phyloP scores from a whole-genome alignment of 2,329 filamentous ascomycete genomes.

The Hymenotorrendiella dingleyae region DNA sequence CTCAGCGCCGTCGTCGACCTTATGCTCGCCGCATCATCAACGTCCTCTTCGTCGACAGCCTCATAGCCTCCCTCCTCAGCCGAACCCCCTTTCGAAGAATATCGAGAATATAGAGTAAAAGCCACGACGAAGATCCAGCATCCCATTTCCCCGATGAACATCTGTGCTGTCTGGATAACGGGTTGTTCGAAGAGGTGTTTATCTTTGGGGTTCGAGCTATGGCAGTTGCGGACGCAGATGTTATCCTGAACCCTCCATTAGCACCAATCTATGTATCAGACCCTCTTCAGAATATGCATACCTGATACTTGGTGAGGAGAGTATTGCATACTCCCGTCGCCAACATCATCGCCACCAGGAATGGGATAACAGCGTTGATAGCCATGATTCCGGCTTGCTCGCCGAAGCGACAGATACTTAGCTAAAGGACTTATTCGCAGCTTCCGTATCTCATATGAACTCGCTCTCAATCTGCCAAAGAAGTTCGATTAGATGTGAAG shows the following conservation, averaged over 20 bases:
- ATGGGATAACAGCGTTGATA: slow-evolving; percentile 64
- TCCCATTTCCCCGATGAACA: slow-evolving; percentile 95
- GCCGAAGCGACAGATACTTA: slow-evolving; percentile 2
- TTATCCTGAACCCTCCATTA: slow-evolving; percentile 87
- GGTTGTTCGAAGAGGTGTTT: slow-evolving; percentile 83
- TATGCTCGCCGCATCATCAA: slow-evolving; percentile 41
- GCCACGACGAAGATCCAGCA: slow-evolving; percentile 86
- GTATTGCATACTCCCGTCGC: slow-evolving; percentile 96
- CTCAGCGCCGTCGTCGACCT: slow-evolving; percentile 39
- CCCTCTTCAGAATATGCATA: slow-evolving; percentile 38
- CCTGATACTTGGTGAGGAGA: slow-evolving; percentile 92
- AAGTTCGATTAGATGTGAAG: too few species aligned
- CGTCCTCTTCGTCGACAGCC: slow-evolving; percentile 47
- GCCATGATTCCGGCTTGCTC: slow-evolving; percentile 49
- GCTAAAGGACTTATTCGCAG: too few species aligned
- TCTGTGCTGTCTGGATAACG: slow-evolving; percentile 92
- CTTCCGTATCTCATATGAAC: too few species aligned
- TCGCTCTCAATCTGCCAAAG: too few species aligned
- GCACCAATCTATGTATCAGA: too few species aligned
- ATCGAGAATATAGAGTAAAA: slow-evolving; percentile 60
- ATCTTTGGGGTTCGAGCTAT: slow-evolving; percentile 58
- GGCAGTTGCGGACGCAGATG: slow-evolving; percentile 91
- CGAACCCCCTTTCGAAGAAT: slow-evolving; percentile 40
- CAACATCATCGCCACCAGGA: slow-evolving; percentile 94
- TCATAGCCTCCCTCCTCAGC: slow-evolving; percentile 55